Base-by-base conservation (phyloP, 257 asterid genomes). In the Penstemon barbatus region DNA sequence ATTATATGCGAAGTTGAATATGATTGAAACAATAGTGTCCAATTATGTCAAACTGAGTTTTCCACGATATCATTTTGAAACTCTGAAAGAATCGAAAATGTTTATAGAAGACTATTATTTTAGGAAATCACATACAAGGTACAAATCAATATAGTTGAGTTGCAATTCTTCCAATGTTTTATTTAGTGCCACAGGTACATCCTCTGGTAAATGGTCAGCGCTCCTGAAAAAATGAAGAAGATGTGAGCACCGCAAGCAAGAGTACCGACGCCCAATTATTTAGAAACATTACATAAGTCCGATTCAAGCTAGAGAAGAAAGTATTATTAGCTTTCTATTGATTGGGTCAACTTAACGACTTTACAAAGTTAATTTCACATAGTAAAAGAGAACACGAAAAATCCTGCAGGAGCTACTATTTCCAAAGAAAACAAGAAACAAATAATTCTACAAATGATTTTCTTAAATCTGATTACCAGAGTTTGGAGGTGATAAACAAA, bases 401-500 rank as follows among this genome's bases (percentile, higher is more conserved):
- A 25, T 25, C 33, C 33, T 25, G 33, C 33, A 25, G 33, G 33
- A 25, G 33, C 33, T 25, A 25, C 33, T 25, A 1, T 25, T 25
- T 25, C 33, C 33, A 49, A 10, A 49, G 33, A 25, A 25, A 25
- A 25, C 33, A 25, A 25, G 33, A 25, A 25, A 25, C 33, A 25
- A 25, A 25, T 7, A 25, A 25, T 0, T 25, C 33, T 25, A 1
- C 2, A 25, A 25, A 25, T 1, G 2, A 25, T 0, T 25, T 25
- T 25, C 33, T 33, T 42, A 7, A 8, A 70, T 59, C 59, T n/a
- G 50, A 68, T 68, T 86, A 91, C 97, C 95, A 85, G 85, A 91
- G 97, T 77, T 91, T 91, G 71, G 97, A 91, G 68, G 97, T 85
- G 71, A 91, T 83, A 68, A 88, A 91, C 80, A 89, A 75, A 15